Conservation (phyloP, 2,329 filamentous ascomycete genomes). For the Zopfia rhizophila region DNA sequence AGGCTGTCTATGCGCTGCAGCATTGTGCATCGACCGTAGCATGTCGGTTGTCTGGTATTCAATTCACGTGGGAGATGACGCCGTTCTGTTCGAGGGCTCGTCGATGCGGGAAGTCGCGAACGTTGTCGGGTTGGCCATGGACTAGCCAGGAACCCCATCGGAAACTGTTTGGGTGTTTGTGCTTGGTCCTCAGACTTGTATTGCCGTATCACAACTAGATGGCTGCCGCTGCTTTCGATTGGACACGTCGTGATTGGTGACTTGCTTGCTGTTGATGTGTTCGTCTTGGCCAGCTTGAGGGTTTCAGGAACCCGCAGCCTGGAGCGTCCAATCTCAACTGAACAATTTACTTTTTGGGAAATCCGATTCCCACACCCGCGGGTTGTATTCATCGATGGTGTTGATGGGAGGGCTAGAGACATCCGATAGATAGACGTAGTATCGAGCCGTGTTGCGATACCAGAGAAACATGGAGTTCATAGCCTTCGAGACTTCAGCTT, state of each 20-base stretch:
- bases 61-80: conserved; percentile 12
- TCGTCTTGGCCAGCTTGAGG: too few species aligned
- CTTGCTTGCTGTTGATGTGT: too few species aligned
- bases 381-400: too few species aligned
- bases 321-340: too few species aligned
- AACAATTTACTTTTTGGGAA: too few species aligned
- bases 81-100: conserved; percentile 11
- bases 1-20: conserved; percentile 26
- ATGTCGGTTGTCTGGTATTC: conserved; percentile 19
- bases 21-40: conserved; percentile 24
- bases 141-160: not conserved
- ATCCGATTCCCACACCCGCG: too few species aligned
- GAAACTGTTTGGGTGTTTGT: conserved; percentile 13
- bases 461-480: too few species aligned
- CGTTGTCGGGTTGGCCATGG: conserved; percentile 20
- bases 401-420: too few species aligned
- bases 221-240: conserved; percentile 22
- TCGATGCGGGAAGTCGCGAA: conserved; percentile 22
- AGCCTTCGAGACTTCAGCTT: too few species aligned
- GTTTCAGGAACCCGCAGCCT: too few species aligned
- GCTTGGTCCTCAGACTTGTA: conserved; percentile 22
- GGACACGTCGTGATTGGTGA: conserved; percentile 21
- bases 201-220: conserved; percentile 26
- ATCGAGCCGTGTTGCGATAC: too few species aligned
- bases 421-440: too few species aligned